Base-by-base conservation (phyloP, 441 rosid species). In the Erysimum pusillum region DNA sequence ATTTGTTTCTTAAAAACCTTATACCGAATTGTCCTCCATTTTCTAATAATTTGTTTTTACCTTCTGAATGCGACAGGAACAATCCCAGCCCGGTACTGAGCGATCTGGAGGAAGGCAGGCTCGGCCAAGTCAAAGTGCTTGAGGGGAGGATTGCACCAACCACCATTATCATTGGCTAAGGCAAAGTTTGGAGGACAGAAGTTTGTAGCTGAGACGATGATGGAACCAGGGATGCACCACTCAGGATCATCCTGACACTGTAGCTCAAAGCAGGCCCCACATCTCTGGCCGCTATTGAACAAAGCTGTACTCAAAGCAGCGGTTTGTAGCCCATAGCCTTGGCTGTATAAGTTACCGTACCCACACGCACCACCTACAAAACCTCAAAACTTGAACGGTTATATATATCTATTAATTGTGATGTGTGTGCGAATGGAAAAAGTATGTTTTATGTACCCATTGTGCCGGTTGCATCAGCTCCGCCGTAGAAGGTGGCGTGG, bases 281-380 rank as follows among this genome's bases (percentile, higher is more conserved):
- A 90, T 53, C 84, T 88, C 67, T 84, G 77, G 7, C 94, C 94
- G 64, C 71, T 85, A 61, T 77, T 73, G 70, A 87, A 90, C 81
- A 88, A 79, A 34, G 94, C 90, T 2, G 87, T 88, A 84, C 92
- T 90, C 45, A 90, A 76, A 22, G 92, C 94, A 17, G 88, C 90
- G 10, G 92, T 90, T 70, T 87, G 85, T 4, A 83, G 82, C 8
- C 94, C 92, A 56, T 90, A 90, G 13, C 94, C 94, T 64, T 87
- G 88, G 67, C 83, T 83, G 80, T 90, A 75, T 28, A 90, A 69
- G 80, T 90, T 84, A 18, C 90, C 92, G 54, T 90, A 88, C 31
- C 94, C 94, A 74, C 94, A 90, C 31, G 92, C 94, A 57, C 94
- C 94, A 51, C 94, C 94, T 90, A 82, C 22, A 77, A 79, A 57